phyloP scores from a whole-genome alignment of 768 basidiomycete species.

The Trichaptum fuscoviolaceum region DNA sequence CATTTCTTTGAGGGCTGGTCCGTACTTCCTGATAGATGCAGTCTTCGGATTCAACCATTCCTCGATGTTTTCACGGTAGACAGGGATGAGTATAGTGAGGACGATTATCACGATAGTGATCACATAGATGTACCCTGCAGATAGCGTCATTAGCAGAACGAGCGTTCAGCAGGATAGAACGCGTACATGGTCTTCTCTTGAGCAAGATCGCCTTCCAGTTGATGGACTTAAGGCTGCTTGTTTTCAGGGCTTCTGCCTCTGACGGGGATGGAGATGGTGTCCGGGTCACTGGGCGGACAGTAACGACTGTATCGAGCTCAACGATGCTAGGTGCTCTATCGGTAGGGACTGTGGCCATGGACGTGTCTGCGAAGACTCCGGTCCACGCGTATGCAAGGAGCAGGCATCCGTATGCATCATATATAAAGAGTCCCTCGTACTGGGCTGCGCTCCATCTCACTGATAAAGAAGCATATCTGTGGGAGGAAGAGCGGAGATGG shows the following conservation, averaged over 20 bases:
- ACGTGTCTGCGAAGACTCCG: neutral
- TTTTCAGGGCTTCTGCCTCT: constrained; percentile 12
- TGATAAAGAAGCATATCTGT: too few species aligned
- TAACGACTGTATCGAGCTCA: neutral
- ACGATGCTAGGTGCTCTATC: neutral
- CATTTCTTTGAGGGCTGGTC: neutral
- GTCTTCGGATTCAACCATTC: constrained; percentile 62
- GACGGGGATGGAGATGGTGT: constrained; percentile 18
- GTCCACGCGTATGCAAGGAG: too few species aligned
- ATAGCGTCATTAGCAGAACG: neutral
- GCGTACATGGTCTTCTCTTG: neutral
- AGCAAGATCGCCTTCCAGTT: neutral
- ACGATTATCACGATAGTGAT: constrained; percentile 38
- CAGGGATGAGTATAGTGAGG: constrained; percentile 46
- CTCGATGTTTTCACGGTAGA: constrained; percentile 71
- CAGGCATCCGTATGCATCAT: too few species aligned
- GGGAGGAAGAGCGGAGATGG: too few species aligned
- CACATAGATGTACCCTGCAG: neutral
- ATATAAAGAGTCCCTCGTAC: too few species aligned
- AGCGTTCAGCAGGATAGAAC: neutral
- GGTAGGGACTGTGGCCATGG: neutral
- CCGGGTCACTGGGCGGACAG: neutral
- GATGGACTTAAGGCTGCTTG: constrained; percentile 15
- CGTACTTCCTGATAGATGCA: constrained; percentile 57
- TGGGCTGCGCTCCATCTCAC: too few species aligned